Evolutionary conservation across 2,329 filamentous ascomycete species (phyloP), one percentile per base, ranked within the genome.

Genomic region (Trematosphaeria pertusa): DNA sequence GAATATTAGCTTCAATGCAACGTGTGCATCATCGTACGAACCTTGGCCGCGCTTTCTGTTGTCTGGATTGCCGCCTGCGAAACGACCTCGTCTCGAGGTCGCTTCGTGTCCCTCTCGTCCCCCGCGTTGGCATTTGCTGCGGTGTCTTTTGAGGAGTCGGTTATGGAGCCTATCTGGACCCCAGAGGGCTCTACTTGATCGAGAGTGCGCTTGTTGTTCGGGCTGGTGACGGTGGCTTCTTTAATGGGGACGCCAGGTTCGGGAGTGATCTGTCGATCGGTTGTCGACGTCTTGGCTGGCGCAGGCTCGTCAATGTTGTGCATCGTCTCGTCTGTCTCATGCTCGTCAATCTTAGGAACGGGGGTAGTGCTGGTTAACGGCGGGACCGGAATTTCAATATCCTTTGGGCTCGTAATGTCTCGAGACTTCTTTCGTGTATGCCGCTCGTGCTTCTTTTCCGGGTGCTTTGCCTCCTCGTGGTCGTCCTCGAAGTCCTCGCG

Each of bases 171-270:
- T 28, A 12, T 43, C 5, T 51, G 48, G 3, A 45, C 44, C 9
- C 47, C 56, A 32, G 32, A n/a, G n/a, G n/a, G 46, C 32, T 61
- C 61, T 14, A 50, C 49, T 43, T 69, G 60, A 18, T 73, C 72
- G 26, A 71, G 67, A 58, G 72, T 75, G 39, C 77, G 71, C 69
- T 80, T 80, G 58, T 73, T 76, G 61, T 78, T 78, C n/a, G 77
- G 76, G 45, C 76, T 79, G 21, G 64, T 57, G 28, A 73, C 44
- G 10, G 43, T 36, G 10, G 38, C 37, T 17, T 43, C 46, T 41
- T 65, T 59, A 11, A 56, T 55, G 10, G 44, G 36, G n/a, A 20
- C 18, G 33, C 45, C 37, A n/a, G 39, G 34, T 41, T 54, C 46
- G n/a, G 57, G 48, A 9, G 52, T 56, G 15, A 32, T 20, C 12